phyloP scores from a whole-genome alignment of 306 rosid genomes.

The Gastrolobium bilobum region DNA sequence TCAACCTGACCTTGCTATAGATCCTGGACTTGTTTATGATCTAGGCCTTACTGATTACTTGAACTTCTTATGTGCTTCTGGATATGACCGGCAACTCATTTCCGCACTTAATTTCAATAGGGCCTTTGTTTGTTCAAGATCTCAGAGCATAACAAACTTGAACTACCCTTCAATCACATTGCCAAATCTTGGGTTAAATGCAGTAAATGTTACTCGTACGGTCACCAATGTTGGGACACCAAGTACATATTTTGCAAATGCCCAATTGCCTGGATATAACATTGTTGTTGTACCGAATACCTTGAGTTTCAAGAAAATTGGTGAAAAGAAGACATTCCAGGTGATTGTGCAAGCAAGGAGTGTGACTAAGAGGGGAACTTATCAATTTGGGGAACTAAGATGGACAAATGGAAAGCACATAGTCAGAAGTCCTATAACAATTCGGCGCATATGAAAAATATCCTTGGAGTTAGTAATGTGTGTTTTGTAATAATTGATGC shows the following conservation, averaged over 20 bases:
- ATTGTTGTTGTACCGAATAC: constrained; percentile 51
- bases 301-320: constrained; percentile 50
- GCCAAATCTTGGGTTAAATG: constrained; percentile 27
- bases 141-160: constrained; percentile 52
- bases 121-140: constrained; percentile 40
- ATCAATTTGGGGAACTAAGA: constrained; percentile 23
- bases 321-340: constrained; percentile 62
- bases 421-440: constrained; percentile 62
- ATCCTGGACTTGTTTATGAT: constrained; percentile 63
- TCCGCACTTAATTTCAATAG: constrained; percentile 32
- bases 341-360: constrained; percentile 47
- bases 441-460: constrained; percentile 1
- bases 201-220: constrained; percentile 52
- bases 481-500: too few species aligned
- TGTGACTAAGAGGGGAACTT: neutral
- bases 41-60: constrained; percentile 59
- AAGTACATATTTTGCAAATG: constrained; percentile 50
- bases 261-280: constrained; percentile 48
- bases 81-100: constrained; percentile 50
- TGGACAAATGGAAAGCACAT: constrained; percentile 64
- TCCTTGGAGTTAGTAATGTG: too few species aligned
- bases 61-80: constrained; percentile 68
- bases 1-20: constrained; percentile 61
- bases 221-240: constrained; percentile 68
- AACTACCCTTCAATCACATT: constrained; percentile 77